These are phyloP conservation scores for Mortierella antarctica DNA, from an alignment of 192 early-diverging fungal species.

Conservation along the genomic window DNA sequence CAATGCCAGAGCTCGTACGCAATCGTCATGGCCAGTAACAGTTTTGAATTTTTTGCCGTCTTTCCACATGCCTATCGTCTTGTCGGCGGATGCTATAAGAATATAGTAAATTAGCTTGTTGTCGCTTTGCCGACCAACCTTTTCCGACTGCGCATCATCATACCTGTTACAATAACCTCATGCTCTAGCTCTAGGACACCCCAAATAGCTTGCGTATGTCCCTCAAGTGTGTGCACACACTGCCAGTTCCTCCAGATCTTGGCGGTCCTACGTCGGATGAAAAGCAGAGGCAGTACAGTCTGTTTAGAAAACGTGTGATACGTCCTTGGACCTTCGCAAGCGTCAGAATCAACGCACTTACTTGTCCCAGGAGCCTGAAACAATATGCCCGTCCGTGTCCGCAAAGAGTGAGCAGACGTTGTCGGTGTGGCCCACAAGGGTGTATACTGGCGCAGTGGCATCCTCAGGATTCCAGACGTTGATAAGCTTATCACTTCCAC, in stretches of 20 bases:
- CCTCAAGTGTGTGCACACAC: constrained; percentile 73
- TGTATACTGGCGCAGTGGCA: constrained; percentile 67
- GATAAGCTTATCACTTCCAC: constrained; percentile 86
- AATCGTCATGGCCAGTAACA: constrained; percentile 88
- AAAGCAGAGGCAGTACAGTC: background rate
- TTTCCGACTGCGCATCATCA: background rate
- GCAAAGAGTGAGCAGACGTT: constrained; percentile 87
- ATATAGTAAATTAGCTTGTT: background rate
- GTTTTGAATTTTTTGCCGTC: constrained; percentile 71
- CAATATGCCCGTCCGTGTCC: constrained; percentile 70
- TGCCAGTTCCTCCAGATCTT: constrained; percentile 90
- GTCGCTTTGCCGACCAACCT: background rate
- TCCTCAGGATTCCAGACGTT: constrained; percentile 79
- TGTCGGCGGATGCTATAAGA: constrained; percentile 87
- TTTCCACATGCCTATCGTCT: constrained; percentile 88
- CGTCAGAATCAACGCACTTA: constrained; percentile 40
- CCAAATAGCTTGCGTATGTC: constrained; percentile 92
- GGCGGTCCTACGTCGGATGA: constrained; percentile 72
- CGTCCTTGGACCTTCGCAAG: background rate
- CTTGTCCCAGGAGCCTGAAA: constrained; percentile 99
- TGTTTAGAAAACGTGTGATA: background rate
- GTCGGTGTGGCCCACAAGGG: constrained; percentile 85
- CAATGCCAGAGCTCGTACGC: constrained; percentile 81
- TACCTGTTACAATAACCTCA: constrained; percentile 82
- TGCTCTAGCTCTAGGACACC: constrained; percentile 82